Base-by-base conservation (phyloP, 192 early-diverging fungal species). In the Coemansia sp. region DNA sequence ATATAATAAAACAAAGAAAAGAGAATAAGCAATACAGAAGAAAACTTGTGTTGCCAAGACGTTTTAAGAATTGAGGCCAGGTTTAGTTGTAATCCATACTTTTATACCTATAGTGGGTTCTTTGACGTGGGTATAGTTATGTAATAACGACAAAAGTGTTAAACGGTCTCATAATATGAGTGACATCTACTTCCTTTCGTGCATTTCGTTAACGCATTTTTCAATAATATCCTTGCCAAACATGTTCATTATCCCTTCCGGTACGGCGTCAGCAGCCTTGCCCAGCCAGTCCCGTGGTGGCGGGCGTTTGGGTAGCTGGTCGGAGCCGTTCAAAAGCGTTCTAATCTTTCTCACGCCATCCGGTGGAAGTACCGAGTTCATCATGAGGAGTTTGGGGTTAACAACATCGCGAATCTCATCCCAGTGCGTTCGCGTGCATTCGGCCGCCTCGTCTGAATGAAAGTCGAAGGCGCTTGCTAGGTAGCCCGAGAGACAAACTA, bases 201-300 rank as follows among this genome's bases (percentile, higher is more conserved):
- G 52, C 49, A 43, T 32, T 14, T 70, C 57, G 4, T 56, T 31
- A 15, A 65, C 40, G 34, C 70, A 73, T 29, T 73, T 61, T 17
- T 61, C 51, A 30, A 73, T 73, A 26, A 73, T 60, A 19, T 65
- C 58, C 50, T 49, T 65, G 49, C 70, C 70, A 58, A 73, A 65
- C 55, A 61, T 61, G 26, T 35, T 46, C 50, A 73, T 51, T 25
- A 73, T 29, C 0, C 39, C 39, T 21, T 53, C 63, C 5, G 70
- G 63, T n/a, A 73, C 51, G n/a, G 55, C 57, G 27, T 73, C 63
- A 3, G 70, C 58, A 2, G 70, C 70, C 30, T 53, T 33, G 15
- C 43, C 34, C 15, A 72, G 58, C 69, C 69, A 72, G 42, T 65
- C 53, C 31, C 62, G 33, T 0, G 62, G 30, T 27, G 69, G 69